Percentiles rank a stretch among this genome's conserved stretches.
Conservation (phyloP, 2,329 filamentous ascomycete species). For the Cladophialophora carrionii region DNA sequence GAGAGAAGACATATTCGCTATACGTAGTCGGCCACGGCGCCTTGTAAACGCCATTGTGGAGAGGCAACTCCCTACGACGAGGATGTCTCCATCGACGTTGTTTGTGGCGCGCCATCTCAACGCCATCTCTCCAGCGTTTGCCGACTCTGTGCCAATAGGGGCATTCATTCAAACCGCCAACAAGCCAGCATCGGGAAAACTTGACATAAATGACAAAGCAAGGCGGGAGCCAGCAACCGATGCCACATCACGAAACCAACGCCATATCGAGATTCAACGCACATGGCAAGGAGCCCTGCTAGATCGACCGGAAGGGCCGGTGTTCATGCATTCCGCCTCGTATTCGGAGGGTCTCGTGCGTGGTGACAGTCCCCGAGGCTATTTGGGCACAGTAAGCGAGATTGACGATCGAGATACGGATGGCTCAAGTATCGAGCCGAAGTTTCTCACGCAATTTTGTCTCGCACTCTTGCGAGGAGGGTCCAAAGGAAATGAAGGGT, state of each 20-base stretch:
- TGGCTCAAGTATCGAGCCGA: constrained; percentile 6
- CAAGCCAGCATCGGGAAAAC: background rate
- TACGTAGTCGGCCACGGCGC: constrained; percentile 3
- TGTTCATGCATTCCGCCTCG: background rate
- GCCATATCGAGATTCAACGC: background rate
- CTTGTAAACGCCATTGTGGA: constrained; percentile 11
- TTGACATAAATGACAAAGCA: constrained; percentile 10
- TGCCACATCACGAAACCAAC: constrained; percentile 8
- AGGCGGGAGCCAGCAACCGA: constrained; percentile 1
- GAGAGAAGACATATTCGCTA: constrained; percentile 13
- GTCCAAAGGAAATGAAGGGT: background rate
- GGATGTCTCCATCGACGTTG: constrained; percentile 9
- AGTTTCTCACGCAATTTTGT: background rate
- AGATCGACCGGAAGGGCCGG: background rate
- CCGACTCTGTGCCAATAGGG: constrained; percentile 13
- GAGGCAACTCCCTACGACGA: background rate
- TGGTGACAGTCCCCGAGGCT: background rate
- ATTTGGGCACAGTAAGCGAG: constrained; percentile 4
- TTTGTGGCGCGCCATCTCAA: constrained; percentile 6
- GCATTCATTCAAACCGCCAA: background rate
- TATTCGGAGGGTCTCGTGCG: background rate
- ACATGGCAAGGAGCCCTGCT: constrained; percentile 4
- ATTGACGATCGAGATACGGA: constrained; percentile 6
- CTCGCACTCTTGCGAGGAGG: background rate
- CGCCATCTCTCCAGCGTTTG: background rate